phyloP scores from a whole-genome alignment of 371 early-diverging fungal species.

The Rhizopus delemar region DNA sequence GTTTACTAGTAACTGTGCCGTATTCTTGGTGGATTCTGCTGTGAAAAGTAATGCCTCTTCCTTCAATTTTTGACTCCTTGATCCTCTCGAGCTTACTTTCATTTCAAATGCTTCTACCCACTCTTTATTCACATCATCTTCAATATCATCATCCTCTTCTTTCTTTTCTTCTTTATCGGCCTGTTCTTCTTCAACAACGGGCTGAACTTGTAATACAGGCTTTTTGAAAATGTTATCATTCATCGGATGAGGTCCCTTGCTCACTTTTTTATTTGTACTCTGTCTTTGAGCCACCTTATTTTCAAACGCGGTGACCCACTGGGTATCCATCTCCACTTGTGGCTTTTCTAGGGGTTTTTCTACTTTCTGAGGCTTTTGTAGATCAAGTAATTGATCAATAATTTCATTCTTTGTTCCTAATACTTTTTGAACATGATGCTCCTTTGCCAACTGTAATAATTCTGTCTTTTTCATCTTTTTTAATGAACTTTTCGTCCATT shows the following conservation, averaged over 20 bases:
- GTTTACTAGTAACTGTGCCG: not conserved
- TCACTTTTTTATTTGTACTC: not conserved
- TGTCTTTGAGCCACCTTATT: conserved; percentile 27
- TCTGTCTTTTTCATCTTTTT: conserved; percentile 27
- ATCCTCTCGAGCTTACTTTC: conserved; percentile 25
- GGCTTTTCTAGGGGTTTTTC: too few relatives aligned
- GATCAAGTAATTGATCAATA: conserved; percentile 18
- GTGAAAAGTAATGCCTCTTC: not conserved
- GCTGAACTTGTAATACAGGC: not conserved
- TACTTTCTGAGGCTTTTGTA: not conserved
- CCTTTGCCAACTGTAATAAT: conserved; percentile 21
- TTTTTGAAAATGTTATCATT: conserved; percentile 7
- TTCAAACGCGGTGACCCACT: conserved; percentile 41
- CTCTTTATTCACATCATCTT: conserved; percentile 18
- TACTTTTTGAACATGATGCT: conserved; percentile 13
- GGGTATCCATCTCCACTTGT: conserved; percentile 16
- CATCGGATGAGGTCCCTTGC: conserved; percentile 11
- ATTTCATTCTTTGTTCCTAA: conserved; percentile 33
- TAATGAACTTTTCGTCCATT: conserved; percentile 29
- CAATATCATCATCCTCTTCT: not conserved
- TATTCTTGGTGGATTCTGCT: not conserved
- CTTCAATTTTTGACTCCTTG: not conserved
- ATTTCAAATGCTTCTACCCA: conserved; percentile 34
- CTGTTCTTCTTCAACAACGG: not conserved
- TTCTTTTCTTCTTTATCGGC: not conserved